Evolutionary conservation across 768 basidiomycete genomes (phyloP).

Genomic region (Boletus patriciae): DNA sequence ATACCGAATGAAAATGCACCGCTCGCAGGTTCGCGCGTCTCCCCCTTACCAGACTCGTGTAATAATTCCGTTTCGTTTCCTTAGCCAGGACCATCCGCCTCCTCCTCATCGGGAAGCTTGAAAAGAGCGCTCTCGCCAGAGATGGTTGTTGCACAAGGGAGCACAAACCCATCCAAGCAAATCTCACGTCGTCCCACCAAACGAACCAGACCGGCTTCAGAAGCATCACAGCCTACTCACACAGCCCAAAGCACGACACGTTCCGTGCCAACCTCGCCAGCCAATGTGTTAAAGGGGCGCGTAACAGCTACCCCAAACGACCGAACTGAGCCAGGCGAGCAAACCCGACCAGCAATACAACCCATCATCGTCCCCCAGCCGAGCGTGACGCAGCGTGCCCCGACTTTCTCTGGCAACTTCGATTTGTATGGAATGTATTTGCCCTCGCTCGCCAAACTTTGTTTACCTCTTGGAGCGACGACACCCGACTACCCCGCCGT

Average conservation of each 20-base stretch:
- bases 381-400: constrained; percentile 2
- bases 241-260: constrained; percentile 5
- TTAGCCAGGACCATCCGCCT: constrained; percentile 15
- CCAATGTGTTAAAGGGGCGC: constrained; percentile 9
- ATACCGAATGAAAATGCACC: constrained; percentile 11
- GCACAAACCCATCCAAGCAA: not conserved
- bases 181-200: constrained; percentile 19
- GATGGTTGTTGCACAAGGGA: constrained; percentile 2
- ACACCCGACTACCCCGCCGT: constrained; percentile 31
- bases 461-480: constrained; percentile 29
- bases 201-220: constrained; percentile 14
- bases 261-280: constrained; percentile 4
- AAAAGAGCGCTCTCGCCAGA: constrained; percentile 26
- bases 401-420: constrained; percentile 36
- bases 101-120: constrained; percentile 21
- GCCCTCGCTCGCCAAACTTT: constrained; percentile 36
- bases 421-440: constrained; percentile 43
- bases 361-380: constrained; percentile 9
- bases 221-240: constrained; percentile 9
- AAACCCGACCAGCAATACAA: constrained; percentile 2
- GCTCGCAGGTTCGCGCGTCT: constrained; percentile 15
- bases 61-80: not conserved
- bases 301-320: not conserved
- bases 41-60: not conserved
- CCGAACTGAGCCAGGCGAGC: not conserved